Conservation (phyloP, 176 grass and related monocot species). For the Juncus inflexus region DNA sequence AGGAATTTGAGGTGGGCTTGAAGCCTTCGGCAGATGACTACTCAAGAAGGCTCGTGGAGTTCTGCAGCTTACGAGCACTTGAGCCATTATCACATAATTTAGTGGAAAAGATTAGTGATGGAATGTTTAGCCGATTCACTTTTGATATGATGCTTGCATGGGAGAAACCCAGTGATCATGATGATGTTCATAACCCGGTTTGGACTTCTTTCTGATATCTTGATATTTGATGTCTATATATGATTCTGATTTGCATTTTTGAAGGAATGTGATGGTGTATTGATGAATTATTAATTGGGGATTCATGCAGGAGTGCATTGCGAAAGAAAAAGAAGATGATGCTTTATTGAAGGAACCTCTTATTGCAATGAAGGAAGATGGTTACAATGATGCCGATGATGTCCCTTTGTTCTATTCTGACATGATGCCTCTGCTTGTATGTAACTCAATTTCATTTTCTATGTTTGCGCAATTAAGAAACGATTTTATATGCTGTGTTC, state of each 20-base stretch:
- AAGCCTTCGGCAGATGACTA: slow-evolving; percentile 57
- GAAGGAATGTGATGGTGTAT: not conserved
- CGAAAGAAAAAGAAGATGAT: slow-evolving; percentile 75
- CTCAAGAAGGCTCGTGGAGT: slow-evolving; percentile 80
- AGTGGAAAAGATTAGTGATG: slow-evolving; percentile 53
- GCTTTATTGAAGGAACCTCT: slow-evolving; percentile 28
- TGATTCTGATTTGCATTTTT: not conserved
- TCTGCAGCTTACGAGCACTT: slow-evolving; percentile 56
- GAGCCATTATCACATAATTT: slow-evolving; percentile 39
- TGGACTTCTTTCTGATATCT: too few species aligned
- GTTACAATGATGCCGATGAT: slow-evolving; percentile 38
- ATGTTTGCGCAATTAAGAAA: too few species aligned
- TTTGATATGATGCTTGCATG: slow-evolving; percentile 98
- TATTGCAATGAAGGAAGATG: slow-evolving; percentile 33
- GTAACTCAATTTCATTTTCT: not conserved
- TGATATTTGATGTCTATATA: too few species aligned
- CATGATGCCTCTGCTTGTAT: slow-evolving; percentile 93
- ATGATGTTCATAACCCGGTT: slow-evolving; percentile 47
- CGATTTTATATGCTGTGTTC: too few species aligned
- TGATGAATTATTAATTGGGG: not conserved
- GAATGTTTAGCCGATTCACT: slow-evolving; percentile 59
- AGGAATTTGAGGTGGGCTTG: slow-evolving; percentile 43
- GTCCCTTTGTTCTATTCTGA: slow-evolving; percentile 87
- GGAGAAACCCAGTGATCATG: slow-evolving; percentile 47
- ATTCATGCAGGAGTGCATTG: slow-evolving; percentile 55